Evolutionary conservation across 2,329 filamentous ascomycete genomes (phyloP), one percentile per base, ranked within the genome.

Genomic region (Fusarium piperis): DNA sequence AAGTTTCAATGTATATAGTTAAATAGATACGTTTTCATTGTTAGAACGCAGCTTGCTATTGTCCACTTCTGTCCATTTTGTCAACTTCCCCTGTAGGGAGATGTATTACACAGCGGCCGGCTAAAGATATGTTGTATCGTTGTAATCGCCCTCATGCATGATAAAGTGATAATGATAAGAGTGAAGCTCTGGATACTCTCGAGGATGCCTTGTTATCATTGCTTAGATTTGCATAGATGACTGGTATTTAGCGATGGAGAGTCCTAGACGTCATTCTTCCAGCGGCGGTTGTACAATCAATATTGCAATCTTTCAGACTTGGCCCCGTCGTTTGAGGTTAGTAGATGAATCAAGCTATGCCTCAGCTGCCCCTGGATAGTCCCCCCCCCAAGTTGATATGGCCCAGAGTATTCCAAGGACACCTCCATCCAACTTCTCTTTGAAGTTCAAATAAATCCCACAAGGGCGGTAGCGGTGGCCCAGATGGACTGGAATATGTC

Each of bases 401-500:
- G 2, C 38, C 38, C 12, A 7, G 13, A 13, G 10, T 20, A 13
- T 20, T 3, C 6, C 18, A 23, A 41, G 13, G 18, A 23, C 13
- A 23, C 2, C 5, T 2, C 2, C 30, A 13, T 51, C 10, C 9
- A 1, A 16, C 20, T 26, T n/a, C n/a, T n/a, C n/a, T n/a, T n/a
- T n/a, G n/a, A n/a, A n/a, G n/a, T n/a, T n/a, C n/a, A n/a, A 23
- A 44, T 1, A 5, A 70, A 26, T 2, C 26, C 18, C 12, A 59
- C 28, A 26, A 60, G 10, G 0, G 70, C 70, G 1, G 70, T 12
- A 11, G 33, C n/a, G 16, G 15, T 52, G 12, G 70, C 67, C 70
- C 63, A 72, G 0, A 68, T 16, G 38, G 59, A 64, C 8, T 72
- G 70, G 0, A 73, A 0, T 6, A 62, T 35, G 13, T 72, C 70